Evolutionary conservation across 306 rosid species (phyloP).

Genomic region (Lathyrus tuberosus): DNA sequence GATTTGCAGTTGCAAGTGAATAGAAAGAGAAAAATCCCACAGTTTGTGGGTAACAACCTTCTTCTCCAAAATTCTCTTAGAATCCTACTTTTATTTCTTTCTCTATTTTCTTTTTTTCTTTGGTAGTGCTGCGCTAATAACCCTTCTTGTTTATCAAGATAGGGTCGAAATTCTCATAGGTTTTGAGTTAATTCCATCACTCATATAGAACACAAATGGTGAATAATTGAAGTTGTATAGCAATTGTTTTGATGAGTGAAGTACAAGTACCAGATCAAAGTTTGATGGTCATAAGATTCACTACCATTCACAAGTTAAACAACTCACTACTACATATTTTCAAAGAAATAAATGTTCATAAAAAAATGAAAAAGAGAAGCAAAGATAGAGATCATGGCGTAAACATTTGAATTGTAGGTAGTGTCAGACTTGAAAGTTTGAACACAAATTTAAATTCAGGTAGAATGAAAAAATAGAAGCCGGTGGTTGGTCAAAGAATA

Average conservation of each 20-base stretch:
- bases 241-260: slow-evolving; percentile 27
- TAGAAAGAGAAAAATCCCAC: too few species aligned
- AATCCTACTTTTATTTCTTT: too few species aligned
- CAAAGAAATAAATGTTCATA: not conserved
- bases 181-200: too few species aligned
- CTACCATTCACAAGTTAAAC: slow-evolving; percentile 20
- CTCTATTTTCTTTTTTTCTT: too few species aligned
- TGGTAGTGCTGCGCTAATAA: too few species aligned
- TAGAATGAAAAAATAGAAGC: slow-evolving; percentile 26
- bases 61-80: too few species aligned
- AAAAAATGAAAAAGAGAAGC: not conserved
- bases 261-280: slow-evolving; percentile 18
- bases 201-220: not conserved
- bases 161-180: too few species aligned
- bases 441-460: slow-evolving; percentile 37
- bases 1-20: too few species aligned
- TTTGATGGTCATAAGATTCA: slow-evolving; percentile 35
- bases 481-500: slow-evolving; percentile 31
- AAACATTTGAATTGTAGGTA: slow-evolving; percentile 30
- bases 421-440: slow-evolving; percentile 38
- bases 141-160: too few species aligned
- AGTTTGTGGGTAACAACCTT: too few species aligned
- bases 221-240: slow-evolving; percentile 17
- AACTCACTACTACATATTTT: not conserved
- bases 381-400: not conserved